These are phyloP conservation scores for Dothistroma septosporum DNA, from an alignment of 2,329 filamentous ascomycete genomes.

Conservation along the genomic window DNA sequence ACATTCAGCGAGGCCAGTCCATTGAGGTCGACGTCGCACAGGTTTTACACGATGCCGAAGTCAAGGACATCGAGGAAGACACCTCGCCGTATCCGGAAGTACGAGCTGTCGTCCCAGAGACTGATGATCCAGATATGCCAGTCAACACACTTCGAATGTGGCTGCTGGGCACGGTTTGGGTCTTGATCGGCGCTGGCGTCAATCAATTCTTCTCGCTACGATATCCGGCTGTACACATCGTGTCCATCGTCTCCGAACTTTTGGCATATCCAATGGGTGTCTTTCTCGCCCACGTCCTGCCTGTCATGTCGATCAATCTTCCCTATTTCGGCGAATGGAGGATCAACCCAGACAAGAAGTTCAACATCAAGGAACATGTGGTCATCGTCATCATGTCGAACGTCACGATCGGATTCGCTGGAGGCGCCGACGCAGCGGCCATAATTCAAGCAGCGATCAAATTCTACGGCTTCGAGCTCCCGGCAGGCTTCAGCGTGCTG, in stretches of 20 bases:
- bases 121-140: slow-evolving; percentile 58
- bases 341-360: slow-evolving; percentile 29
- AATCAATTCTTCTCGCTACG: slow-evolving; percentile 86
- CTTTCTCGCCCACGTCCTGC: slow-evolving; percentile 70
- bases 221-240: slow-evolving; percentile 87
- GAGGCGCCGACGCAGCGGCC: slow-evolving; percentile 46
- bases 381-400: slow-evolving; percentile 44
- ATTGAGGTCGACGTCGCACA: slow-evolving; percentile 37
- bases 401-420: slow-evolving; percentile 51
- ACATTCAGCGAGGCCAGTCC: slow-evolving; percentile 27
- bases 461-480: slow-evolving; percentile 79
- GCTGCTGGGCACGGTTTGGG: slow-evolving; percentile 45
- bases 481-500: slow-evolving; percentile 72
- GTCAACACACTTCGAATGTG: slow-evolving; percentile 57
- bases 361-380: slow-evolving; percentile 38
- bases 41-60: slow-evolving; percentile 46
- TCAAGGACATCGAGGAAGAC: slow-evolving; percentile 26
- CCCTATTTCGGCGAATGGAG: slow-evolving; percentile 41
- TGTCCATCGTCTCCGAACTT: slow-evolving; percentile 79
- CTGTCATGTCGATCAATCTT: slow-evolving; percentile 51
- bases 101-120: slow-evolving; percentile 60
- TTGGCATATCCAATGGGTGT: slow-evolving; percentile 80
- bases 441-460: slow-evolving; percentile 83
- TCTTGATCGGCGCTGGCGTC: slow-evolving; percentile 40
- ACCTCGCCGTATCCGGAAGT: slow-evolving; percentile 60